These are phyloP conservation scores for Conticribra weissflogii DNA, from an alignment of 108 stramenopile genomes.

Conservation along the genomic window DNA sequence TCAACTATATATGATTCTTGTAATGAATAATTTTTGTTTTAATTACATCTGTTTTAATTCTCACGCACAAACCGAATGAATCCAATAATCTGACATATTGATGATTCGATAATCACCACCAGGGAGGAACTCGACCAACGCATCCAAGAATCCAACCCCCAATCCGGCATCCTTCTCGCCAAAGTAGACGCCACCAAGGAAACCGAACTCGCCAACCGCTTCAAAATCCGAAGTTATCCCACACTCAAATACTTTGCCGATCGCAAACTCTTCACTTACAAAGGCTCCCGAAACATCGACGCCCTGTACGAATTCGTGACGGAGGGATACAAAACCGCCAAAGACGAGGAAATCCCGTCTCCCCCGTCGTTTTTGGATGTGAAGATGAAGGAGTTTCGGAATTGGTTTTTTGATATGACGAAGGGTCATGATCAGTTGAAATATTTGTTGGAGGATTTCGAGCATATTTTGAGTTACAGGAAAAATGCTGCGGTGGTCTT, in stretches of 20 bases:
- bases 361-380: constrained; percentile 33
- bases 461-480: constrained; percentile 51
- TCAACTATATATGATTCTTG: neutral
- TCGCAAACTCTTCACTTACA: constrained; percentile 57
- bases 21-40: neutral
- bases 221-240: constrained; percentile 51
- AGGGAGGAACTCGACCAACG: constrained; percentile 45
- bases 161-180: constrained; percentile 55
- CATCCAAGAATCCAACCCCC: constrained; percentile 23
- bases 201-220: constrained; percentile 46
- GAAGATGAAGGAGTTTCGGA: constrained; percentile 42
- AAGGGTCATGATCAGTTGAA: constrained; percentile 38
- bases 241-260: constrained; percentile 63
- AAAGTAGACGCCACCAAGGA: constrained; percentile 58
- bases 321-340: constrained; percentile 40
- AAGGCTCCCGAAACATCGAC: constrained; percentile 39
- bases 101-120: neutral
- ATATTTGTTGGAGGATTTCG: constrained; percentile 53
- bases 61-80: neutral
- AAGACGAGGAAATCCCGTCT: constrained; percentile 31
- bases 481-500: constrained; percentile 62
- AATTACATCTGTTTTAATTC: neutral
- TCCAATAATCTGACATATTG: neutral
- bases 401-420: constrained; percentile 34
- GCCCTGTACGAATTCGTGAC: constrained; percentile 49